A percentile compares a stretch with the other conserved stretches of the same genome.
phyloP scores from a whole-genome alignment of 192 early-diverging fungal genomes.

The Podila horticola region DNA sequence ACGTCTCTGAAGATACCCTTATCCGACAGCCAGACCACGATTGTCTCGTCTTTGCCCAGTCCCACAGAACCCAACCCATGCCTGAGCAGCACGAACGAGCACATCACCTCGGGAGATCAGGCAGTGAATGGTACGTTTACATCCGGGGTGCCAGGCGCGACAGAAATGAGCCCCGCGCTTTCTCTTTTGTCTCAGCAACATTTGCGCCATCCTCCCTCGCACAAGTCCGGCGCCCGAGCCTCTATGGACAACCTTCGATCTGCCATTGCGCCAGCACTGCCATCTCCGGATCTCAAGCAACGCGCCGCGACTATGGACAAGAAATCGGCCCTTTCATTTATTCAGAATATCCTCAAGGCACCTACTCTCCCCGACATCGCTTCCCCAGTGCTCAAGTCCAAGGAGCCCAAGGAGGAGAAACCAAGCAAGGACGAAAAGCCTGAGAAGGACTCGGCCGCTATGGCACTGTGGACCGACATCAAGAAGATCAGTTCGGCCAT shows the following conservation, averaged over 20 bases:
- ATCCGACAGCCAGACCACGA: not conserved
- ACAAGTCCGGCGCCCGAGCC: not conserved
- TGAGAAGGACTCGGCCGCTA: not conserved
- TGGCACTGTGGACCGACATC: not conserved
- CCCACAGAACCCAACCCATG: not conserved
- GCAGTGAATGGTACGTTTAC: not conserved
- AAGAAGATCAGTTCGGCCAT: not conserved
- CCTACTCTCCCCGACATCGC: constrained; percentile 8
- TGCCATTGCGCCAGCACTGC: not conserved
- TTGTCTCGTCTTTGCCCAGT: not conserved
- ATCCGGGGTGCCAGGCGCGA: not conserved
- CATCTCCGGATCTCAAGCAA: not conserved
- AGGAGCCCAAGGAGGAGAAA: not conserved
- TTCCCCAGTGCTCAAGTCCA: not conserved
- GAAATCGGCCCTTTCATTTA: constrained; percentile 6
- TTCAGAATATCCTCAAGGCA: constrained; percentile 11
- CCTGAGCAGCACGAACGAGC: not conserved
- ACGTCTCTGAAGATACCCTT: not conserved
- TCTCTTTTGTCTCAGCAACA: constrained; percentile 25
- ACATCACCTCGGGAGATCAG: not conserved
- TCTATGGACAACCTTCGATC: not conserved
- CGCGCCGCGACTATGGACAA: constrained; percentile 8
- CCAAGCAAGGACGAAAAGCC: not conserved
- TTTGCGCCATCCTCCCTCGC: not conserved
- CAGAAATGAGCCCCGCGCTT: constrained; percentile 15